Conservation (phyloP, 441 rosid species). For the Gossypium schwendimanii region DNA sequence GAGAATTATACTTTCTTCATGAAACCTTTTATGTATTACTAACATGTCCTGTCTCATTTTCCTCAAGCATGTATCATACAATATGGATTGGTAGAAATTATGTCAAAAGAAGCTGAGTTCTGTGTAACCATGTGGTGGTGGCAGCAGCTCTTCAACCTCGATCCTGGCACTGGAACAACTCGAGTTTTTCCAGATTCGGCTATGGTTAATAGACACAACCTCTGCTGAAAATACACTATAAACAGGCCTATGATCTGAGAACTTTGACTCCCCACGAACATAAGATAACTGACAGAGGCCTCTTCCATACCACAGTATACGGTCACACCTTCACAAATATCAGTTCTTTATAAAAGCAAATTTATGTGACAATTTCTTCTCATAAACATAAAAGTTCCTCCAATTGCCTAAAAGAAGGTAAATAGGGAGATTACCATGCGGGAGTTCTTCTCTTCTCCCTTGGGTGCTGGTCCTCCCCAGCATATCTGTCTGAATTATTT, state of each 20-base stretch:
- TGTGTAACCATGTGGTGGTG: slow-evolving; percentile 46
- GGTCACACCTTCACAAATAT: slow-evolving; percentile 56
- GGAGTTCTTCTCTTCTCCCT: slow-evolving; percentile 96
- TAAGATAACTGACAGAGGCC: slow-evolving; percentile 80
- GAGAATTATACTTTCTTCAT: not conserved
- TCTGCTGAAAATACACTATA: slow-evolving; percentile 48
- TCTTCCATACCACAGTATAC: slow-evolving; percentile 85
- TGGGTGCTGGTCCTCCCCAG: slow-evolving; percentile 73
- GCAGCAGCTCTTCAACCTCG: slow-evolving; percentile 85
- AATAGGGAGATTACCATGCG: slow-evolving; percentile 52
- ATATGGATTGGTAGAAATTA: not conserved
- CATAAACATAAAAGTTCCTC: not conserved
- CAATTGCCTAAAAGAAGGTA: not conserved
- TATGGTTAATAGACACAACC: slow-evolving; percentile 61
- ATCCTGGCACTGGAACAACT: slow-evolving; percentile 68
- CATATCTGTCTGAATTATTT: slow-evolving; percentile 84
- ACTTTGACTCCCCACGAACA: slow-evolving; percentile 92
- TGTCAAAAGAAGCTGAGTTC: slow-evolving; percentile 46
- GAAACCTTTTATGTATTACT: not conserved
- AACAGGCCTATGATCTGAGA: slow-evolving; percentile 98
- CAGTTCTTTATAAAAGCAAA: not conserved
- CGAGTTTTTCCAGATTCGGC: slow-evolving; percentile 56
- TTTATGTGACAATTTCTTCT: too few relatives aligned
- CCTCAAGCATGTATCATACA: not conserved
- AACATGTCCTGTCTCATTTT: slow-evolving; percentile 16